A percentile compares a stretch with the other conserved stretches of the same genome.
Conservation (phyloP, 75 land plant species). For the Pinus albicaulis region DNA sequence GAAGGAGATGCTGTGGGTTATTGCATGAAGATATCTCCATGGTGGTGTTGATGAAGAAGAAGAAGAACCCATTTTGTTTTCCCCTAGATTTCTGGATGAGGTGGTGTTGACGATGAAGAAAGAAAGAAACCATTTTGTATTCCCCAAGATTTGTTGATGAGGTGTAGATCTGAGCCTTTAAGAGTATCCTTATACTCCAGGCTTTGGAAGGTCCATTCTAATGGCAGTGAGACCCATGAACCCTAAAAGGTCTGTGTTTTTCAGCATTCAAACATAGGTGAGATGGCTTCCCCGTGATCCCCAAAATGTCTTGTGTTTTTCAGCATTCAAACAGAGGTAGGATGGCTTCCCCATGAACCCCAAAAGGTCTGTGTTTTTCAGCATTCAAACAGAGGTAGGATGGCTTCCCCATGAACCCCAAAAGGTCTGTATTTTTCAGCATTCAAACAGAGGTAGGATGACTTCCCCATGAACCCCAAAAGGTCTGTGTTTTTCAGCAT, state of each 20-base stretch:
- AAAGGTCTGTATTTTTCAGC: too few species aligned
- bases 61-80: slow-evolving; percentile 4
- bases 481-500: background rate
- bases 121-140: slow-evolving; percentile 14
- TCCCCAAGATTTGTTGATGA: slow-evolving; percentile 53
- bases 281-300: background rate
- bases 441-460: slow-evolving; percentile 1
- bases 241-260: background rate
- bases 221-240: background rate
- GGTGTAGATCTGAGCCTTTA: slow-evolving; percentile 72
- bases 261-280: slow-evolving; percentile 14
- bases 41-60: background rate
- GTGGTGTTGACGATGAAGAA: background rate
- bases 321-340: background rate
- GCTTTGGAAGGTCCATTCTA: background rate
- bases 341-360: background rate
- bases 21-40: background rate
- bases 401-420: background rate
- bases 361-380: background rate
- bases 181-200: slow-evolving; percentile 35
- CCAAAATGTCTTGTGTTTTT: too few species aligned
- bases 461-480: background rate
- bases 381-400: slow-evolving; percentile 14
- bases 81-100: slow-evolving; percentile 23
- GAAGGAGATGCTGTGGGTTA: background rate